These are phyloP conservation scores for Microcyclosporella mali DNA, from an alignment of 2,329 filamentous ascomycete genomes.

Conservation along the genomic window DNA sequence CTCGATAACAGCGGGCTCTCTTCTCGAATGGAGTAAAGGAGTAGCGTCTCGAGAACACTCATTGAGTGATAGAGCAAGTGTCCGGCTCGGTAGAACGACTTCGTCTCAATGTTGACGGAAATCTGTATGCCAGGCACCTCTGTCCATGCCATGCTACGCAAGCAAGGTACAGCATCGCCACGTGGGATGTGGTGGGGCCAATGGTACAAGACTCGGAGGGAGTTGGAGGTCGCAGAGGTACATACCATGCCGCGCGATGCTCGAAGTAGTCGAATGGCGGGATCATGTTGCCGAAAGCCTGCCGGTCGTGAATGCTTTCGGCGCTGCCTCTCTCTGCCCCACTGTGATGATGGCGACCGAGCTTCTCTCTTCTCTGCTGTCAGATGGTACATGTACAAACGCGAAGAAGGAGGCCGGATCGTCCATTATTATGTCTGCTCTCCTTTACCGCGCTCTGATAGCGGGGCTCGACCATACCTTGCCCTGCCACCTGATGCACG, in stretches of 20 bases:
- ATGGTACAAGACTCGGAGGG: constrained; percentile 1
- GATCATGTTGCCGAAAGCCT: constrained; percentile 23
- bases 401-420: background rate
- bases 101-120: no score
- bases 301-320: background rate
- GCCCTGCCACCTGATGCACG: background rate
- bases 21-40: constrained; percentile 12
- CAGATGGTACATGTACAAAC: background rate
- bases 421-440: constrained; percentile 2
- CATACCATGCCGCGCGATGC: constrained; percentile 67
- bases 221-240: constrained; percentile 28
- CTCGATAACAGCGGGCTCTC: background rate
- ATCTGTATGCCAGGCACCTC: no score
- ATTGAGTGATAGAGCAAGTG: no score
- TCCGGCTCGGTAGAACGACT: no score
- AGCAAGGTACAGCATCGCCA: background rate
- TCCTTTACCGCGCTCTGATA: constrained; percentile 3
- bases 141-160: no score
- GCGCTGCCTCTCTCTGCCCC: background rate
- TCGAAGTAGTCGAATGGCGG: constrained; percentile 60
- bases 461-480: constrained; percentile 3
- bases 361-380: background rate
- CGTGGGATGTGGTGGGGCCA: background rate
- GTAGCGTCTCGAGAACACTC: no score
- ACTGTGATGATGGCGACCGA: no score